Evolutionary conservation across 2,329 filamentous ascomycete species (phyloP).

Genomic region (Shiraia sp.): DNA sequence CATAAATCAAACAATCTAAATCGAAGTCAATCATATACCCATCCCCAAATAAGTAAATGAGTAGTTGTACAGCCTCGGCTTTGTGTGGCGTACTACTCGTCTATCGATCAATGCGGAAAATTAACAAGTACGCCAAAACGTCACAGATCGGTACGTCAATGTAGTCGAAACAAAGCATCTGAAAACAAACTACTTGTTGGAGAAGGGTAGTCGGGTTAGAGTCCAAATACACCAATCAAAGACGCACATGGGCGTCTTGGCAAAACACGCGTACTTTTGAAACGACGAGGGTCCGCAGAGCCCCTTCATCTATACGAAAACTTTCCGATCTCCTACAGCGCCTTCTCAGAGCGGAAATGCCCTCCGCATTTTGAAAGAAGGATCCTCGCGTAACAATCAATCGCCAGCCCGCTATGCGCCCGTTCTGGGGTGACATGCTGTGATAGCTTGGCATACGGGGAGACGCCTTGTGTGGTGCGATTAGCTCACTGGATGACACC

Average conservation of each 20-base stretch:
- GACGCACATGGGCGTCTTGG: slow-evolving; percentile 3
- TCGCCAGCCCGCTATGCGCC: slow-evolving; percentile 2
- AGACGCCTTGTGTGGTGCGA: slow-evolving; percentile 1
- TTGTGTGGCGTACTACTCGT: too few relatives aligned
- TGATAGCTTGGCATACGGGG: slow-evolving; percentile 2
- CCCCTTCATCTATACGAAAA: slow-evolving; percentile 7
- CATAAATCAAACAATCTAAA: too few relatives aligned
- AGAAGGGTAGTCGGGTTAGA: neutral
- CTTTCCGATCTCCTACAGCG: slow-evolving; percentile 2
- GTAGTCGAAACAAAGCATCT: neutral
- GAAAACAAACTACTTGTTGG: slow-evolving; percentile 7
- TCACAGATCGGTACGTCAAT: too few relatives aligned
- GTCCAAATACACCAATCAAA: slow-evolving; percentile 7
- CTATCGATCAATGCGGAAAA: neutral
- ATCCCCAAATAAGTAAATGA: too few relatives aligned
- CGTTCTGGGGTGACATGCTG: neutral
- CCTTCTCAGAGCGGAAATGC: slow-evolving; percentile 3
- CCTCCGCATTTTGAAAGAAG: slow-evolving; percentile 7
- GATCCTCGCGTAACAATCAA: slow-evolving; percentile 9
- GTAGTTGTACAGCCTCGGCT: neutral
- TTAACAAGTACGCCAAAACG: too few relatives aligned
- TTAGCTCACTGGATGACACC: slow-evolving; percentile 5
- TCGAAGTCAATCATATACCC: too few relatives aligned
- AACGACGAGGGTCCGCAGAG: slow-evolving; percentile 10
- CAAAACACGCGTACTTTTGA: slow-evolving; percentile 13